These are phyloP conservation scores for Botrytis galanthina DNA, from an alignment of 2,329 filamentous ascomycete species.

Conservation along the genomic window DNA sequence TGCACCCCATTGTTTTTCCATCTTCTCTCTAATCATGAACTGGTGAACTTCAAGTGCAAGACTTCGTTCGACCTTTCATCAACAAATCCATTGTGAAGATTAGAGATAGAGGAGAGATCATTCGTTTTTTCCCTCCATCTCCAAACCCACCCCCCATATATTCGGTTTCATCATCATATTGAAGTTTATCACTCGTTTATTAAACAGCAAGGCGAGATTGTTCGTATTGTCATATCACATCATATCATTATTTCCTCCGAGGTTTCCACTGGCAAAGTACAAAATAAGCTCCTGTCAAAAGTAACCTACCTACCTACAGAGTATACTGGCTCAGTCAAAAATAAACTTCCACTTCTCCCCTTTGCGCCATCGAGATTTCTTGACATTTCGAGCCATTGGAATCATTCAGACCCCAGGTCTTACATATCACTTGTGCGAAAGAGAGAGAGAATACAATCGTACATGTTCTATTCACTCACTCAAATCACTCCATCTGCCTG, in stretches of 20 bases:
- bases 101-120: not conserved
- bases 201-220: not conserved
- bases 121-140: conserved; percentile 3
- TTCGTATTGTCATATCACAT: not conserved
- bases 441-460: not conserved
- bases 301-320: not conserved
- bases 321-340: not conserved
- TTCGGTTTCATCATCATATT: not conserved
- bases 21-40: not conserved
- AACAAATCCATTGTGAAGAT: not conserved
- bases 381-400: not conserved
- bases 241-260: not conserved
- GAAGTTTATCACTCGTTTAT: not conserved
- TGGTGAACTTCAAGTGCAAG: not conserved
- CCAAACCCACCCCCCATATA: not conserved
- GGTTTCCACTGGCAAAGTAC: not conserved
- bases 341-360: not conserved
- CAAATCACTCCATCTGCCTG: not conserved
- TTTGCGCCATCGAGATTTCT: conserved; percentile 11
- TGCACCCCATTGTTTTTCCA: not conserved
- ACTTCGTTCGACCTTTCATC: not conserved
- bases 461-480: not conserved
- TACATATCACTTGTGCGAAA: not conserved
- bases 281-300: not conserved
- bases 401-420: not conserved